phyloP scores from a whole-genome alignment of 352 stramenopile genomes.

The Globisporangium paddicum region DNA sequence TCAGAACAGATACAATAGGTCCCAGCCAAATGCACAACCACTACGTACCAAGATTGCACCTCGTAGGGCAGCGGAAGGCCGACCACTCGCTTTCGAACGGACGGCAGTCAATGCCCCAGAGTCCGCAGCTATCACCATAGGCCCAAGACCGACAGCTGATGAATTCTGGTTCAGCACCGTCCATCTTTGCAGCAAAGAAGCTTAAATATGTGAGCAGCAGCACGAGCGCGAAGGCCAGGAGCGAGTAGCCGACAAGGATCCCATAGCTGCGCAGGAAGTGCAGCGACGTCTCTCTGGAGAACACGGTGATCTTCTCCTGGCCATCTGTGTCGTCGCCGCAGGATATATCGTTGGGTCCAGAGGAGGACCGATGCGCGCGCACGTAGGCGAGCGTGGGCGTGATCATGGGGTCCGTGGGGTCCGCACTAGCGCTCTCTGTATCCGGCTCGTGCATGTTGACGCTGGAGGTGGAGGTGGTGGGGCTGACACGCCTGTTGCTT shows the following conservation, averaged over 20 bases:
- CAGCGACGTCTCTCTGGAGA: slow-evolving; percentile 2
- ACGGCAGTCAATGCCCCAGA: slow-evolving; percentile 54
- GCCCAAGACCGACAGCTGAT: slow-evolving; percentile 65
- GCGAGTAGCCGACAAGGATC: slow-evolving; percentile 40
- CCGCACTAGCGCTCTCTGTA: background rate
- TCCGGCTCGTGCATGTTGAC: background rate
- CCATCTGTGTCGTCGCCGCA: slow-evolving; percentile 10
- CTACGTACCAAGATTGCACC: slow-evolving; percentile 51
- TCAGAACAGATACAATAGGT: background rate
- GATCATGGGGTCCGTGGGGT: background rate
- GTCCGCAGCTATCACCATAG: slow-evolving; percentile 54
- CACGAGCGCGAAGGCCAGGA: slow-evolving; percentile 31
- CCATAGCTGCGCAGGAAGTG: slow-evolving; percentile 26
- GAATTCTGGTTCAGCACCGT: slow-evolving; percentile 38
- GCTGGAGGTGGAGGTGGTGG: background rate
- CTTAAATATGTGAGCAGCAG: slow-evolving; percentile 68
- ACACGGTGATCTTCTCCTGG: slow-evolving; percentile 9
- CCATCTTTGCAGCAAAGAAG: slow-evolving; percentile 68
- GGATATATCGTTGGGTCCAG: background rate
- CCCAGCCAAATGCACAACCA: background rate
- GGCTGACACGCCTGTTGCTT: background rate
- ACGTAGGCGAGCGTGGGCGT: slow-evolving; percentile 10
- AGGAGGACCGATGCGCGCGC: background rate
- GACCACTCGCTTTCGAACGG: slow-evolving; percentile 57
- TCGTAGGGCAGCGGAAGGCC: slow-evolving; percentile 63